These are phyloP conservation scores for Hirschfeldia incana DNA, from an alignment of 345 rosid genomes.

Conservation along the genomic window DNA sequence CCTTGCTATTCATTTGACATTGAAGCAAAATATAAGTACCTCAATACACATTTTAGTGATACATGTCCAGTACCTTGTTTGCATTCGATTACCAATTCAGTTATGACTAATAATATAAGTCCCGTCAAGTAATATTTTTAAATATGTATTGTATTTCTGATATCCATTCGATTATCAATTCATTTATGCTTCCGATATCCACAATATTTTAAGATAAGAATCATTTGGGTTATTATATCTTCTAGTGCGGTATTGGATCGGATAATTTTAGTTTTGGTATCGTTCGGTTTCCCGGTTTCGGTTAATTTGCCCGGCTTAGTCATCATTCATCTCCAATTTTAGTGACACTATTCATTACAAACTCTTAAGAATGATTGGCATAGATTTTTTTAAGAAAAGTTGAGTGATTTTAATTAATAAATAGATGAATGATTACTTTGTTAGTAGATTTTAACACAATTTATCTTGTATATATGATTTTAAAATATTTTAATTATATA, in stretches of 20 bases:
- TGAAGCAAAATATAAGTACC: no score
- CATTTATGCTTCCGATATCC: neutral
- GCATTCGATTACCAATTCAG: no score
- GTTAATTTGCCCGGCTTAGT: no score
- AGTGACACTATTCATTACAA: neutral
- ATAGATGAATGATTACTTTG: neutral
- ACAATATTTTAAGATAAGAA: neutral
- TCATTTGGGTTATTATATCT: neutral
- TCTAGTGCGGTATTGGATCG: neutral
- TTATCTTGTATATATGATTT: neutral
- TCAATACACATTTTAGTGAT: no score
- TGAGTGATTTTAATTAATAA: neutral
- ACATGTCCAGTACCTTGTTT: no score
- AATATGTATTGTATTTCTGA: neutral
- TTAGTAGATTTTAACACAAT: neutral
- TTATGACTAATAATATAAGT: no score
- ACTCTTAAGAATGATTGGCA: neutral
- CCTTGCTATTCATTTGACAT: no score
- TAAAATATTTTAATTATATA: neutral
- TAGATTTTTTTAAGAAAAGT: neutral
- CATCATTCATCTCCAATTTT: neutral
- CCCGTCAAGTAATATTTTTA: neutral
- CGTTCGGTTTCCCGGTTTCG: neutral
- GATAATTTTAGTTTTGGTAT: no score
- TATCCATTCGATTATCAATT: neutral